Evolutionary conservation across 345 rosid genomes (phyloP), one percentile per base, ranked within the genome.

Genomic region (Arabis alpina): DNA sequence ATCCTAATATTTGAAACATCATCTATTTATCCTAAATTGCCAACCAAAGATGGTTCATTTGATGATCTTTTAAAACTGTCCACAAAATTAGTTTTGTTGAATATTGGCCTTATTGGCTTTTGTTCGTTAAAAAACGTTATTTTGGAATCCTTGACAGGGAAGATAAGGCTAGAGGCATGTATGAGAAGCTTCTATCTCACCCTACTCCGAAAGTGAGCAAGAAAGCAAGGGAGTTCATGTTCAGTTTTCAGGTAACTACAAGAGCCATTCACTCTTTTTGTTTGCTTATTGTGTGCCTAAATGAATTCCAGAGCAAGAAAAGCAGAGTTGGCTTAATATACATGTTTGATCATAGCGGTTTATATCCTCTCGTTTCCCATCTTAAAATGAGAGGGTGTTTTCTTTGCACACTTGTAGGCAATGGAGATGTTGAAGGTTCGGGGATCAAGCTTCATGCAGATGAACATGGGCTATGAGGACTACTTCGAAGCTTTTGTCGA

Each of bases 181-280:
- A 93, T 15, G 96, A 87, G 80, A 93, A 86, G 82, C 97, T 93
- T 66, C 87, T 81, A 62, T 83, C 88, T n/a, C 97, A 90, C 76
- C 89, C 98, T 14, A 88, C 73, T 70, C 78, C 83, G 14, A 51
- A 73, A 72, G 89, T 93, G 60, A 84, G 88, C 81, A 93, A 86
- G 88, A 79, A 74, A 82, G 96, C 98, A 2, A 83, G 72, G 54
- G 91, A 88, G 74, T 85, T 90, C 64, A 41, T 83, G 70, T 88
- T 82, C 88, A 88, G 96, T 80, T 93, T 93, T 77, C 83, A 88
- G 98, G 98, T 93, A 83, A 71, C 57, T 66, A 68, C 8, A 57
- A 34, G 56, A 5, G 16, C 44, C 55, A 45, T 45, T 68, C 24
- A 47, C 37, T 23, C 39, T 13, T 19, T 44, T 2, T 23, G 54